phyloP scores from a whole-genome alignment of 164 flowering plant species.

The Sedum album region DNA sequence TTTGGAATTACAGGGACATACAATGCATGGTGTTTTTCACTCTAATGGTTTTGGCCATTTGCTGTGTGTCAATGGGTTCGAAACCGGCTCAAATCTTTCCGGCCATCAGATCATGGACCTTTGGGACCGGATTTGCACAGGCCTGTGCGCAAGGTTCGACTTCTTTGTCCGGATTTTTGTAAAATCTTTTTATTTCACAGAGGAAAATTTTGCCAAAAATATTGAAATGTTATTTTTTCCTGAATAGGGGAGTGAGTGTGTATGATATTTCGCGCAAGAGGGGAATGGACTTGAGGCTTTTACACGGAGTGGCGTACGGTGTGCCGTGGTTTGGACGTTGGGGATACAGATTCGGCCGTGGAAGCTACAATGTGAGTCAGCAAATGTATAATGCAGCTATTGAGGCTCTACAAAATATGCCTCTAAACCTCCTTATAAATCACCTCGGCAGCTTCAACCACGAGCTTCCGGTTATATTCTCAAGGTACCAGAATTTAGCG shows the following conservation, averaged over 20 bases:
- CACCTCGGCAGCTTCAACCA: constrained; percentile 21
- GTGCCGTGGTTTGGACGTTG: constrained; percentile 81
- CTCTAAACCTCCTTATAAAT: constrained; percentile 40
- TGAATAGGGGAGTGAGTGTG: constrained; percentile 67
- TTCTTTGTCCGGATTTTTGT: background rate
- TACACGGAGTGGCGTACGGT: constrained; percentile 65
- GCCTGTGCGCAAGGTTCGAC: constrained; percentile 58
- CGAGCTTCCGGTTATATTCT: constrained; percentile 33
- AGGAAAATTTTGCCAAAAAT: background rate
- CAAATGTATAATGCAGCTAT: constrained; percentile 59
- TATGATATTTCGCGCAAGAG: constrained; percentile 56
- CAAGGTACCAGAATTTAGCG: constrained; percentile 56
- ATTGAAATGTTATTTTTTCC: background rate
- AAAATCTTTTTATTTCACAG: background rate
- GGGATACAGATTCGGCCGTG: constrained; percentile 79
- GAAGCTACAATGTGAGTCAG: constrained; percentile 60
- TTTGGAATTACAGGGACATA: constrained; percentile 8
- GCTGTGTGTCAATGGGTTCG: constrained; percentile 52
- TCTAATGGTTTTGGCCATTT: constrained; percentile 8
- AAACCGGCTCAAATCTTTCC: constrained; percentile 52
- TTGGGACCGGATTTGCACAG: constrained; percentile 80
- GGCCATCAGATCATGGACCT: constrained; percentile 77
- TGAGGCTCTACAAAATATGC: constrained; percentile 53
- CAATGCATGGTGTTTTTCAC: constrained; percentile 8
- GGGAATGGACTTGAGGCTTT: constrained; percentile 73